A percentile compares a stretch with the other conserved stretches of the same genome.
Evolutionary conservation across 768 basidiomycete genomes (phyloP).

Genomic region (Serpula lacrymans): DNA sequence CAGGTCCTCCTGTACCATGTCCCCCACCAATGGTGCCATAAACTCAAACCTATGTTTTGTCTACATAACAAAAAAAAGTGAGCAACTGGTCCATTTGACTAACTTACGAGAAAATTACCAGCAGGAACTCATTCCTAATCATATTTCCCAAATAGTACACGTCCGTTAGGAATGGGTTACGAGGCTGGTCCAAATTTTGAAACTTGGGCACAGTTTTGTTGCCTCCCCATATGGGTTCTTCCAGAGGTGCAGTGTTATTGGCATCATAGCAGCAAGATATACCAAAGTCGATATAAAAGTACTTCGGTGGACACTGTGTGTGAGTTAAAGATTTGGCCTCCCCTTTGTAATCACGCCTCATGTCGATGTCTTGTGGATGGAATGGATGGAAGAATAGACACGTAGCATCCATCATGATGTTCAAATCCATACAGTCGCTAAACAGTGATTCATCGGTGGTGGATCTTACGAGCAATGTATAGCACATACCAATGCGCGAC

Average conservation of each 20-base stretch:
- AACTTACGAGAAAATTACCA: too few species aligned
- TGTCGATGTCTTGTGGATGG: conserved; percentile 19
- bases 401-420: too few species aligned
- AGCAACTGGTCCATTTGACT: too few species aligned
- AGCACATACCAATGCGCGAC: conserved; percentile 15
- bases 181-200: neutral
- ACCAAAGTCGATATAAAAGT: conserved; percentile 38
- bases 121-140: too few species aligned
- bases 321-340: conserved; percentile 15
- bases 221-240: conserved; percentile 6
- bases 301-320: conserved; percentile 22
- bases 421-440: too few species aligned
- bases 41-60: conserved; percentile 13
- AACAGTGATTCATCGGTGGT: too few species aligned
- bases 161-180: conserved; percentile 10
- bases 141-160: conserved; percentile 11
- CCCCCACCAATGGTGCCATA: conserved; percentile 9
- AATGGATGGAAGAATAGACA: conserved; percentile 20
- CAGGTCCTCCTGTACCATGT: conserved; percentile 12
- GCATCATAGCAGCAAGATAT: conserved; percentile 24
- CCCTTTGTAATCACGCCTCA: conserved; percentile 18
- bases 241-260: conserved; percentile 14
- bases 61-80: too few species aligned
- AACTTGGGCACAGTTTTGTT: conserved; percentile 2
- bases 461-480: too few species aligned